Evolutionary conservation across 2,329 filamentous ascomycete species (phyloP), one percentile per base, ranked within the genome.

Genomic region (Colletotrichum shisoi): DNA sequence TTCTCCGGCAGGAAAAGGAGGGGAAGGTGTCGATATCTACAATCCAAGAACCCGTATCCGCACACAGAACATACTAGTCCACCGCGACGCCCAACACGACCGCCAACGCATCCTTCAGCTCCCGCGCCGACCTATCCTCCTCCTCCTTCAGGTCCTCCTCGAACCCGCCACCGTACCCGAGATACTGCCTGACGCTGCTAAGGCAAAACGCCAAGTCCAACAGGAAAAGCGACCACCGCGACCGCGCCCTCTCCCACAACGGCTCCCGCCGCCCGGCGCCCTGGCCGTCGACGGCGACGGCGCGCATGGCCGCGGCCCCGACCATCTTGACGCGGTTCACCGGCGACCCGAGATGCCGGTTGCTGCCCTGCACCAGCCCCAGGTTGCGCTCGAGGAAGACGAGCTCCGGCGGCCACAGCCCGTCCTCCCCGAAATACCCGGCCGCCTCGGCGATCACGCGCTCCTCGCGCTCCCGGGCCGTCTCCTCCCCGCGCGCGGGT

Each of bases 321-420:
- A 87, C 90, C 65, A 90, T 89, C 73, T 90, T 90, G 72, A 91
- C 83, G 0, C 88, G 79, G 71, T 92, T 92, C n/a, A 92, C 89
- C 0, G 90, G 90, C 0, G 85, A 88, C 27, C 90, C 89, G 19
- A 92, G 82, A 76, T 88, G 91, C 70, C 91, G 89, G 73, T 92
- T 91, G 75, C 91, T 91, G 0, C 87, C 89, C 74, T 92, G 89
- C 2, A 92, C 89, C 69, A 92, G 91, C 37, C 90, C 84, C 75
- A 92, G 81, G 72, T 91, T 92, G 19, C 90, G 84, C 3, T 89
- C 89, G 69, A 92, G 89, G 78, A 92, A 92, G 71, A 92, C 86
- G 44, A 92, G 84, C 72, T 92, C 89, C 59, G 85, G 84, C 0
- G 90, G 90, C 84, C 89, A 91, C 71, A 90, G 89, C 39, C 83